Evolutionary conservation across 169 alveolate genomes (phyloP).

Genomic region (Plasmodium falciparum): DNA sequence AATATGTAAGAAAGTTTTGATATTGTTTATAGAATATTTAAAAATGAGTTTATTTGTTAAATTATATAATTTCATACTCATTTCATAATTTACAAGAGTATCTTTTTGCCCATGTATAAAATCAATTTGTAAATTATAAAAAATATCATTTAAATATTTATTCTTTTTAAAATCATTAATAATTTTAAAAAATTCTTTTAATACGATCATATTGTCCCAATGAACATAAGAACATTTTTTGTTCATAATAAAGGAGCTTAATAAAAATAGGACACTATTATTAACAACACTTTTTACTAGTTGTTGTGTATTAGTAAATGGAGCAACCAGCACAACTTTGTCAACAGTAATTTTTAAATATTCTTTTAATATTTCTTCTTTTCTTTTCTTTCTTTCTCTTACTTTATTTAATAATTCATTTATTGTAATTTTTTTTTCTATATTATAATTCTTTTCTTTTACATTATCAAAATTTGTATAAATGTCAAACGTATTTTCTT

Average conservation of each 20-base stretch:
- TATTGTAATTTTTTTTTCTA: background rate
- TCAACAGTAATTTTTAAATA: slow-evolving; percentile 45
- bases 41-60: slow-evolving; percentile 34
- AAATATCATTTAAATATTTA: slow-evolving; percentile 28
- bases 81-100: slow-evolving; percentile 55
- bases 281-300: slow-evolving; percentile 56
- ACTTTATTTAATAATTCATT: slow-evolving; percentile 1
- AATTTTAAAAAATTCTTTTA: slow-evolving; percentile 55
- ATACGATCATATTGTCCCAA: slow-evolving; percentile 61
- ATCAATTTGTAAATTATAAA: slow-evolving; percentile 51
- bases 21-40: slow-evolving; percentile 40
- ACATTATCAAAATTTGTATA: background rate
- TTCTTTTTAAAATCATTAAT: slow-evolving; percentile 48
- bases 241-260: slow-evolving; percentile 68
- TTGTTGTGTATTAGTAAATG: slow-evolving; percentile 74
- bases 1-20: slow-evolving; percentile 27
- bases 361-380: slow-evolving; percentile 7
- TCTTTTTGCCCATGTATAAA: slow-evolving; percentile 73
- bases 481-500: background rate
- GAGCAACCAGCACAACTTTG: slow-evolving; percentile 56
- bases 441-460: background rate
- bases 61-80: slow-evolving; percentile 52
- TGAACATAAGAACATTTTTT: slow-evolving; percentile 71
- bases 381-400: background rate
- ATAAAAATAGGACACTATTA: slow-evolving; percentile 49